These are phyloP conservation scores for Geosmithia morbida DNA, from an alignment of 2,329 filamentous ascomycete genomes.

Conservation along the genomic window DNA sequence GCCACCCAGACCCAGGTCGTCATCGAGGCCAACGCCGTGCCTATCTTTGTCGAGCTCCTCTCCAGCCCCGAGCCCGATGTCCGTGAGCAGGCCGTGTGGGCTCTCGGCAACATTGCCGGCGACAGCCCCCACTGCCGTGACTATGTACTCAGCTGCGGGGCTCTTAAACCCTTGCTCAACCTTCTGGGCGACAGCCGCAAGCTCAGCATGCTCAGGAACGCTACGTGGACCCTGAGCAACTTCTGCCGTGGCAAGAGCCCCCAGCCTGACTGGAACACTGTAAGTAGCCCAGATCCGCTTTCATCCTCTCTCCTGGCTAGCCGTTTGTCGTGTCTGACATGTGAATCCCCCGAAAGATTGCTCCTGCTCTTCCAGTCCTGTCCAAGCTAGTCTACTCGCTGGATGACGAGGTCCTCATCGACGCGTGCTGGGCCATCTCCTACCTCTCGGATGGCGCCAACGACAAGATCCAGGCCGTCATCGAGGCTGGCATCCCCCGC, in stretches of 20 bases:
- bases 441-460: slow-evolving; percentile 97
- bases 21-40: slow-evolving; percentile 93
- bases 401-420: slow-evolving; percentile 95
- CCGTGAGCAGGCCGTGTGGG: slow-evolving; percentile 96
- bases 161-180: slow-evolving; percentile 76
- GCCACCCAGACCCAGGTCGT: slow-evolving; percentile 96
- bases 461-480: slow-evolving; percentile 98
- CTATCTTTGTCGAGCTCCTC: slow-evolving; percentile 94
- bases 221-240: slow-evolving; percentile 98
- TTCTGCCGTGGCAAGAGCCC: slow-evolving; percentile 99
- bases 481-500: slow-evolving; percentile 93
- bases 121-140: slow-evolving; percentile 96
- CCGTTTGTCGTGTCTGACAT: slow-evolving; percentile 2
- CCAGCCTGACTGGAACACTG: slow-evolving; percentile 93
- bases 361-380: slow-evolving; percentile 85
- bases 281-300: slow-evolving; percentile 32
- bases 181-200: slow-evolving; percentile 95
- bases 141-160: slow-evolving; percentile 84
- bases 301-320: background rate
- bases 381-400: slow-evolving; percentile 97
- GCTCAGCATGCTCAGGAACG: slow-evolving; percentile 96
- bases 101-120: slow-evolving; percentile 94
- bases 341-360: slow-evolving; percentile 45
- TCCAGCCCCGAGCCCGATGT: slow-evolving; percentile 96
- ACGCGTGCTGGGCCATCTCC: slow-evolving; percentile 98